A percentile compares a stretch with the other conserved stretches of the same genome.
Evolutionary conservation across 345 rosid genomes (phyloP).

Genomic region (Syzygium aqueum): DNA sequence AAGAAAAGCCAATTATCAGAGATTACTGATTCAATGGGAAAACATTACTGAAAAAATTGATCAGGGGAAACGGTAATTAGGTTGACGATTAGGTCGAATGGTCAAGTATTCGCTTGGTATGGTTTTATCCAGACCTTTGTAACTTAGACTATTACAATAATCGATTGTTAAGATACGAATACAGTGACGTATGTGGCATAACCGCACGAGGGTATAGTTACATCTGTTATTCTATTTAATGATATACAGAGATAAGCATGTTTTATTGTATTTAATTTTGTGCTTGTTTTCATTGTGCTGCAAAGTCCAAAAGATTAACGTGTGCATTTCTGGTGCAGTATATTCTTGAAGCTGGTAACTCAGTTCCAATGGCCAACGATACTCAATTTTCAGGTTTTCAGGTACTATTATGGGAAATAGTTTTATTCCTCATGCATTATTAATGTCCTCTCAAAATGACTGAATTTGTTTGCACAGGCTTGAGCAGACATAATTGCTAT

Average conservation of each 20-base stretch:
- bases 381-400: slow-evolving; percentile 59
- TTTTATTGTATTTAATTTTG: neutral
- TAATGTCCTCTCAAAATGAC: neutral
- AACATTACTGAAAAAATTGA: neutral
- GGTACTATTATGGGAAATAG: slow-evolving; percentile 22
- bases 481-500: neutral
- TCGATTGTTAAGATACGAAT: neutral
- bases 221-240: neutral
- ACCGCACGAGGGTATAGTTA: neutral
- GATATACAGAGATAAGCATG: neutral
- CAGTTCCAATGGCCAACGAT: slow-evolving; percentile 62
- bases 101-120: neutral
- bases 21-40: neutral
- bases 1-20: neutral
- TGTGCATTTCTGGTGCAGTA: slow-evolving; percentile 15
- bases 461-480: neutral
- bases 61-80: neutral
- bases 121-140: neutral
- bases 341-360: slow-evolving; percentile 9
- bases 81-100: neutral
- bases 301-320: neutral
- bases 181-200: neutral
- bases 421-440: neutral
- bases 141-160: neutral
- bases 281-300: neutral